Base-by-base conservation (phyloP, 306 rosid genomes). In the Rosa chinensis region DNA sequence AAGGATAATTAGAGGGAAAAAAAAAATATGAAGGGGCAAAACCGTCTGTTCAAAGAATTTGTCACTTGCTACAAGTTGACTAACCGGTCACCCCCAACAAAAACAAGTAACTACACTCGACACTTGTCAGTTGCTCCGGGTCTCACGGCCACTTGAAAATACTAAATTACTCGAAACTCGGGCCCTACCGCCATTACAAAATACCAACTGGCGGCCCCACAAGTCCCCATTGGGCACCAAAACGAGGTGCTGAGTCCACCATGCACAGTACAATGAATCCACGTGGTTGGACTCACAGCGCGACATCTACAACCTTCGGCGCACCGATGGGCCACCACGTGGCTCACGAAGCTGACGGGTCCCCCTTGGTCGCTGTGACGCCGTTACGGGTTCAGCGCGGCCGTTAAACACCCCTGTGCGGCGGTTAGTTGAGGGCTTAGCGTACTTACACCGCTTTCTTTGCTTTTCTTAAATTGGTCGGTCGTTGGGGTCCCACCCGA, bases 291-390 rank as follows among this genome's bases (percentile, higher is more conserved):
- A 32, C 18, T 79, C 47, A 35, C 37, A 69, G 67, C 10, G 4
- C 37, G 67, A 81, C 50, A 64, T 74, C 75, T 37, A 4, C 68
- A 77, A 70, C 28, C 78, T 63, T 63, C 89, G 88, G 90, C 85
- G 75, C 14, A 10, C 63, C 6, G 3, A 3, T 44, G 72, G 43
- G 76, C 66, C 78, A 67, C 88, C 96, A 87, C 88, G 89, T 84
- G 90, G 83, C 69, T 5, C 8, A 0, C 1, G 1, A 2, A 0
- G 62, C 47, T 14, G 77, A 53, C 50, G 85, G n/a, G 42, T 21
- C n/a, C 68, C 10, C 11, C 32, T 28, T 1, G 0, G 32, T 28
- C 2, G 32, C 32, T 0, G 32, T 28, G 32, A 17, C 28, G 12
- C 62, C 62, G 23, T 18, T 20, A 55, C 25, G 23, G 61, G 8